Evolutionary conservation across 331 rosid species (phyloP), one percentile per base, ranked within the genome.

Genomic region (Cydonia oblonga): DNA sequence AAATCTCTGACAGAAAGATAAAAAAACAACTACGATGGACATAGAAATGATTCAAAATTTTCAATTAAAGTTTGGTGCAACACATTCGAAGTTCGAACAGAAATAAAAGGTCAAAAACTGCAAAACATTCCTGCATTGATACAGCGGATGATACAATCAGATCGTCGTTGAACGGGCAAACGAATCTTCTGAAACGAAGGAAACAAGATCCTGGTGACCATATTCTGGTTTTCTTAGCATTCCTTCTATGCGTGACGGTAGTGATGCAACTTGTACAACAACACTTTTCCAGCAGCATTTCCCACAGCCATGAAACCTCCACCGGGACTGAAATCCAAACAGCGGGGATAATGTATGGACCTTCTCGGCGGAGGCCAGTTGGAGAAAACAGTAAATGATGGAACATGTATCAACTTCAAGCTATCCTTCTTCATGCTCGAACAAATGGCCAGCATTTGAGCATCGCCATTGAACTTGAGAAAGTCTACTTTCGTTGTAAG

Each of bases 261-360:
- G 82, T 93, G 98, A 71, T 87, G 95, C 80, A 93, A 70, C 87
- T 90, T 93, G 85, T 93, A 93, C 68, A 93, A 65, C 64, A 90
- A 71, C 29, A 90, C 98, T 70, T 72, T 93, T 67, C 98, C 98
- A 53, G 91, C 82, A 60, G 95, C 85, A 26, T 87, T 93, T 75
- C 97, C 98, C 61, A 89, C 83, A 14, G 97, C 98, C 97, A 93
- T 89, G 85, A 87, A 93, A 49, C 97, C 97, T 29, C 97, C 92
- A 22, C 93, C 96, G 13, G 98, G 98, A 70, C 98, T 90, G 73
- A 93, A 93, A 82, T 93, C 98, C 78, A 87, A 75, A 62, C 91
- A 80, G 3, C 88, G 87, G 9, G 98, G 97, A 71, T 86, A 87
- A 11, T 71, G 77, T 16, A 93, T 81, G 44, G 77, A 79, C 46